Evolutionary conservation across 192 early-diverging fungal genomes (phyloP), one percentile per base, ranked within the genome.

Genomic region (Chytriomyces confervae): DNA sequence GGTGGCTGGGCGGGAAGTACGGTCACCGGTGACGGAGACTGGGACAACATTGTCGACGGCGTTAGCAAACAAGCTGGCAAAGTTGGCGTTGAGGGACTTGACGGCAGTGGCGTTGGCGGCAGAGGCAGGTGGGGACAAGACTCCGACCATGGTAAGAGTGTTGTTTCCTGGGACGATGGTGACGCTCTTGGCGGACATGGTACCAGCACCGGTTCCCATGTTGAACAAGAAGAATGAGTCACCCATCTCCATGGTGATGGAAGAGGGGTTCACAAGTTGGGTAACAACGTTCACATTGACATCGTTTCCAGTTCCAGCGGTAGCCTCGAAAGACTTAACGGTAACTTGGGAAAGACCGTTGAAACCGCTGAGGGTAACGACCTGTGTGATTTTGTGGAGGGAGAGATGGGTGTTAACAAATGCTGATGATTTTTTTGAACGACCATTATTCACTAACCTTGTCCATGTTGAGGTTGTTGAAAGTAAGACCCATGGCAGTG

Each of bases 401-500:
- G n/a, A n/a, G n/a, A n/a, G n/a, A n/a, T n/a, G n/a, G n/a, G n/a
- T n/a, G n/a, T n/a, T n/a, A n/a, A n/a, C 2, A 36, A 49, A 43
- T 36, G 29, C 29, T 36, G 29, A n/a, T n/a, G n/a, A n/a, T 36
- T 36, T 36, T 36, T 36, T 36, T 2, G 36, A 36, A 36, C 1
- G 36, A 36, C 36, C 0, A 4, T 2, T 36, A 2, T 2, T 1
- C 0, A 36, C 36, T 36, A 16, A 63, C 51, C 48, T 72, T 72
- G 53, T 72, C 36, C n/a, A 72, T 29, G 48, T 63, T 76, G 20
- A 84, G 62, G 24, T 77, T 80, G 7, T 65, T 78, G 79, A 81
- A 64, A 51, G 74, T 79, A 36, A 80, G 45, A 23, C 79, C 79
- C 29, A 84, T 20, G n/a, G 83, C 83, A 18, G 68, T 62, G 24